phyloP scores from a whole-genome alignment of 305 asterid genomes.

The Fraxinus nigra region DNA sequence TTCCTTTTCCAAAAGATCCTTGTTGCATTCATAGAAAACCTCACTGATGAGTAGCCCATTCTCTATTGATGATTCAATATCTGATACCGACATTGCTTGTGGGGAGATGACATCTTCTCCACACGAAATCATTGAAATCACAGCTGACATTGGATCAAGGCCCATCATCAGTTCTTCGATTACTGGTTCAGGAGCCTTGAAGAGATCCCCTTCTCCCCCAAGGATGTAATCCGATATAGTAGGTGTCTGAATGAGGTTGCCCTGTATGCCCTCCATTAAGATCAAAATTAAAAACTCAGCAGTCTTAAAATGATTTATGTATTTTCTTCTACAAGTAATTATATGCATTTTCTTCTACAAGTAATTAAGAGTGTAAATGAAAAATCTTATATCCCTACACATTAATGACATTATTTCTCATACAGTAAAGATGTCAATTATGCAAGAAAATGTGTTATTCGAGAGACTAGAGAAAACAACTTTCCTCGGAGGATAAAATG shows the following conservation, averaged over 20 bases:
- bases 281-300: not conserved
- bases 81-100: slow-evolving; percentile 65
- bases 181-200: slow-evolving; percentile 77
- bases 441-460: not conserved
- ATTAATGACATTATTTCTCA: not conserved
- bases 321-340: slow-evolving; percentile 7
- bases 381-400: not conserved
- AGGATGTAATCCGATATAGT: slow-evolving; percentile 63
- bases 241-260: slow-evolving; percentile 38
- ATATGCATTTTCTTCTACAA: not conserved
- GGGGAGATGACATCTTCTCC: slow-evolving; percentile 67
- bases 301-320: not conserved
- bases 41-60: slow-evolving; percentile 75
- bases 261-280: slow-evolving; percentile 39
- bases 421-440: not conserved
- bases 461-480: not conserved
- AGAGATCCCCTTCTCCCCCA: slow-evolving; percentile 87
- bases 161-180: slow-evolving; percentile 62
- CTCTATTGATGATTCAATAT: slow-evolving; percentile 70
- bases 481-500: not conserved
- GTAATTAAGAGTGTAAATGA: not conserved
- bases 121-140: slow-evolving; percentile 84
- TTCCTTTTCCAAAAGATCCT: slow-evolving; percentile 83
- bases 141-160: slow-evolving; percentile 79
- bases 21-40: slow-evolving; percentile 82